Conservation (phyloP, 177 flowering plant species). For the Vitis hybrid region DNA sequence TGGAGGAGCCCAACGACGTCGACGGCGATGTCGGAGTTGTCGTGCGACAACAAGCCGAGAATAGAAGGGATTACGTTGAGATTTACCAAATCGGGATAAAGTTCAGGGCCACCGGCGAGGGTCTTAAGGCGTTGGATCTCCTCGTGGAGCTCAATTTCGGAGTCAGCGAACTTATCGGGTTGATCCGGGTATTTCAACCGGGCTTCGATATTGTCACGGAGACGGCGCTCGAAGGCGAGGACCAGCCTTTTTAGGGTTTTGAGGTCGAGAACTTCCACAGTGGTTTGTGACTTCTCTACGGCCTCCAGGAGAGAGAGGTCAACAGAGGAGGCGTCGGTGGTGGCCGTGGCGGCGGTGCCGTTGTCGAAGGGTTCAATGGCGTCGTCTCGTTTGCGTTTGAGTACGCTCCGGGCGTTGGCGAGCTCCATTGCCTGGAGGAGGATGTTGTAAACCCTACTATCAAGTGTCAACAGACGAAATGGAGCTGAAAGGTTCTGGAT, state of each 20-base stretch:
- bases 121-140: conserved; percentile 83
- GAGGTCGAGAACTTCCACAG: conserved; percentile 73
- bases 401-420: conserved; percentile 11
- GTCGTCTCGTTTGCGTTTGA: conserved; percentile 30
- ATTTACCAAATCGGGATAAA: conserved; percentile 80
- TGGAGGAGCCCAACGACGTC: conserved; percentile 77
- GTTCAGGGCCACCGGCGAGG: conserved; percentile 86
- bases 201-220: conserved; percentile 85
- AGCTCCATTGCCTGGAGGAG: conserved; percentile 22
- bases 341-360: conserved; percentile 2
- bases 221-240: conserved; percentile 88
- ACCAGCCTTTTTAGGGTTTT: conserved; percentile 73
- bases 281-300: conserved; percentile 67
- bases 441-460: too few species aligned
- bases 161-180: conserved; percentile 88
- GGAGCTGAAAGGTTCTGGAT: too few species aligned
- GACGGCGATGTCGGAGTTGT: conserved; percentile 82
- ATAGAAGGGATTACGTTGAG: conserved; percentile 69
- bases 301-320: conserved; percentile 94
- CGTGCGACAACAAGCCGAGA: conserved; percentile 63
- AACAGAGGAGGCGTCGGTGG: conserved; percentile 20
- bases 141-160: conserved; percentile 91
- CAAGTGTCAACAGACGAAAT: too few species aligned
- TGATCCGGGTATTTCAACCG: conserved; percentile 90
- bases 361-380: background rate